Base-by-base conservation (phyloP, 2,329 filamentous ascomycete genomes). In the Ceratocystis papillata region DNA sequence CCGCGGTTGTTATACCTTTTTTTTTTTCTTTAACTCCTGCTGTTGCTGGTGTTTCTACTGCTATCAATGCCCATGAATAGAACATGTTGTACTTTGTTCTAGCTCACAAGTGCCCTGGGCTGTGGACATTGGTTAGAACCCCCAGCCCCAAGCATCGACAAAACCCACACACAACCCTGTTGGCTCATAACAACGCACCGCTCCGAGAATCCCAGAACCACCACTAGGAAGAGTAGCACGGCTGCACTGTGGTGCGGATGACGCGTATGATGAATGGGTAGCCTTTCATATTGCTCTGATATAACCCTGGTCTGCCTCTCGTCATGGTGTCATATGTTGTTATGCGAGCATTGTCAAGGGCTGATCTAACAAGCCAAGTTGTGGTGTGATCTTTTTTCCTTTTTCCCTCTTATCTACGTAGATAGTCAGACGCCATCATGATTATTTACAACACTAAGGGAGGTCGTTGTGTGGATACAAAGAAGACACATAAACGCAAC, bases 311-410 rank as follows among this genome's bases (percentile, higher is more conserved):
- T 17, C 53, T 15, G 53, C 17, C 25, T 30, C 53, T 30, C 22
- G 53, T 33, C 25, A 28, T 57, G 53, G 53, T 57, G 53, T 57
- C 53, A 57, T 55, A 8, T 57, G 25, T 15, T 57, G 53, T 30
- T 57, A 57, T 57, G 53, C 53, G 53, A 12, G 53, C 53, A 57
- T 28, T 57, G 53, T 30, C 53, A 17, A 41, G 10, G 53, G 53
- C 53, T 33, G 53, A 57, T 57, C 53, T 57, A 57, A 57, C 53
- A 30, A 57, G 53, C 53, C 53, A 10, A 30, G 53, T 28, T 30
- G 53, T 57, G 53, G 53, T 30, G 53, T 57, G 53, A 57, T 57
- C 10, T 57, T 30, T 57, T 30, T 57, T 30, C 22, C 37, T n/a
- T 57, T 30, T 15, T 25, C 46, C 22, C n/a, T 50, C 20, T 33